Base-by-base conservation (phyloP, 345 rosid genomes). In the Aquilaria sinensis region DNA sequence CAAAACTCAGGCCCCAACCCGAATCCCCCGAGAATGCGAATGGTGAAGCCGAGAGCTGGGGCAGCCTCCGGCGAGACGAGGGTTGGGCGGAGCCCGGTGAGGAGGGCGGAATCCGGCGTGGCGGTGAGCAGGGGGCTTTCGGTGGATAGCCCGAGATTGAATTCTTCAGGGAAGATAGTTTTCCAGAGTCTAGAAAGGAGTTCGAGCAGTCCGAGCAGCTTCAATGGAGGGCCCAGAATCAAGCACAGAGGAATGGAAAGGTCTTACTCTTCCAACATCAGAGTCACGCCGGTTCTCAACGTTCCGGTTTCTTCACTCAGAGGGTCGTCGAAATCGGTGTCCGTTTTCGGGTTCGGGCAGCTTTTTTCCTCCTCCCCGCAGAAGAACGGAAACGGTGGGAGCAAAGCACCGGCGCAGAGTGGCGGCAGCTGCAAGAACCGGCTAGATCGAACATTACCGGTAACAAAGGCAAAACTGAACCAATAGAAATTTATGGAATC, bases 121-220 rank as follows among this genome's bases (percentile, higher is more conserved):
- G 71, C 65, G 30, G 61, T 80, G 23, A 77, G 81, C 63, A 80
- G 89, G 54, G 95, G 81, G 6, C 92, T 85, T 12, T 83, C 97
- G 0, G 89, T 83, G 23, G 96, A 94, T 71, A 88, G 96, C 57
- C 99, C 99, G 5, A 85, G 99, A 65, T 74, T 94, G 72, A 94
- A 94, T 54, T 86, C 99, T 0, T 94, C 96, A 6, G 99, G 99
- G 49, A 94, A 91, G 63, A 82, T 94, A 34, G 92, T 94, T 65
- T 94, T 90, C 66, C 93, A 94, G 67, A 83, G 88, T 74, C 68
- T 94, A 66, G 97, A 84, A 78, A 81, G 99, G 76, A 94, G 99
- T 62, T 88, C 97, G 1, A 94, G 99, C 62, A 94, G 97, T 73
- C 99, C 99, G 6, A 88, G 99, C 49, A 88, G 85, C 70, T 90